Evolutionary conservation across 1,284 basidiomycete species (phyloP), one percentile per base, ranked within the genome.

Genomic region (Dichomitus squalens): DNA sequence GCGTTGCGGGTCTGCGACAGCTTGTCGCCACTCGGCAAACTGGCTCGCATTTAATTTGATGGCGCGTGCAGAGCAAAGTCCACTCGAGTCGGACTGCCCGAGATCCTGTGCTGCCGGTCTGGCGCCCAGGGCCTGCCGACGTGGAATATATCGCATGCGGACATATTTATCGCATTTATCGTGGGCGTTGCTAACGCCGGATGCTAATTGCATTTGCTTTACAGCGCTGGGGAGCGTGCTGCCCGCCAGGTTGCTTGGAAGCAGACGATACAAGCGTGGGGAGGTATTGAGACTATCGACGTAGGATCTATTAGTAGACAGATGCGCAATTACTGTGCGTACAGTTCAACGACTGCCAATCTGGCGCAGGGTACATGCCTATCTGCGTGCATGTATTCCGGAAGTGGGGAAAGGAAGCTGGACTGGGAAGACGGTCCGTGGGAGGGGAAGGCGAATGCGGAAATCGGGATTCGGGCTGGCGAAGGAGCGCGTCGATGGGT

Each of bases 151-250:
- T 53, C 46, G 48, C n/a, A n/a, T n/a, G n/a, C n/a, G n/a, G n/a
- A n/a, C n/a, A n/a, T n/a, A 57, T 59, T 59, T 16, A 56, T 62
- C 57, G 57, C 60, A 58, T 44, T 27, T 8, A 44, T 44, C 25
- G 25, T 25, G 29, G 49, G 55, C 52, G 56, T 34, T 58, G 57
- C 54, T 41, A 59, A 61, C 51, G 57, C 60, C 60, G 57, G 57
- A 43, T 34, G 40, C 41, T 29, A 20, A 54, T 51, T 49, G 54
- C 34, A 49, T 41, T 34, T 33, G 51, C 16, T 40, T 56, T 54
- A 51, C 53, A 54, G 53, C 40, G 53, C 54, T 54, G 57, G 54
- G 60, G 51, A 52, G 47, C 20, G 40, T 18, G 16, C 18, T 20
- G 20, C 18, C 8, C 38, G 35, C 6, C 20, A 21, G 23, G 12